phyloP scores from a whole-genome alignment of 2,329 filamentous ascomycete species.

The Fusarium sp. region DNA sequence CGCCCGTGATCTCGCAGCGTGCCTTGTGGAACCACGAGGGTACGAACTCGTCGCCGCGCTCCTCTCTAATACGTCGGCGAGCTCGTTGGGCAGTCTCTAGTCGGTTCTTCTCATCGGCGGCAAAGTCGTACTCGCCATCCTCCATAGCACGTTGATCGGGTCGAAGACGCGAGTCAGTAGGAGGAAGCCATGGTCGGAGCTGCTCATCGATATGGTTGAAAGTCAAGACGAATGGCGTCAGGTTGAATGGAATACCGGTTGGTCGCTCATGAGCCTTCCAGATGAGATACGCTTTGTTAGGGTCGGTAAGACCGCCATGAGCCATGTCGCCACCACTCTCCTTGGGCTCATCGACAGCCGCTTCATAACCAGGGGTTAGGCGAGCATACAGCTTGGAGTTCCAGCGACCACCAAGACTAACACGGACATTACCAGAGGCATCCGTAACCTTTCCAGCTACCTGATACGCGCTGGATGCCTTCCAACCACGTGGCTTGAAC shows the following conservation, averaged over 20 bases:
- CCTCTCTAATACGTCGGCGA: slow-evolving; percentile 80
- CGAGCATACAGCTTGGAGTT: slow-evolving; percentile 98
- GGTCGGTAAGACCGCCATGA: slow-evolving; percentile 71
- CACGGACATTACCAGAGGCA: slow-evolving; percentile 81
- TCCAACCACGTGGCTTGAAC: slow-evolving; percentile 97
- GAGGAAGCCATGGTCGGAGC: slow-evolving; percentile 83
- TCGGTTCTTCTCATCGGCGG: slow-evolving; percentile 93
- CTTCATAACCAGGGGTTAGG: slow-evolving; percentile 91
- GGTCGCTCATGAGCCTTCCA: slow-evolving; percentile 92
- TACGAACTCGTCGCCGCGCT: slow-evolving; percentile 82
- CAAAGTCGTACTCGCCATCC: slow-evolving; percentile 95
- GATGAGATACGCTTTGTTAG: slow-evolving; percentile 86
- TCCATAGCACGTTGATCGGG: slow-evolving; percentile 99
- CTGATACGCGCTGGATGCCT: slow-evolving; percentile 90
- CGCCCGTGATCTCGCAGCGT: slow-evolving; percentile 83
- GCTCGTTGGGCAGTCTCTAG: slow-evolving; percentile 93
- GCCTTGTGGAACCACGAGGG: slow-evolving; percentile 89
- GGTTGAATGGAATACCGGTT: slow-evolving; percentile 91
- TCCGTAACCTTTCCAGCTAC: slow-evolving; percentile 90
- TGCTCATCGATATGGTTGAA: slow-evolving; percentile 93
- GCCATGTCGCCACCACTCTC: slow-evolving; percentile 55
- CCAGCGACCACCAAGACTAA: slow-evolving; percentile 95
- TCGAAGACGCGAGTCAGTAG: slow-evolving; percentile 92
- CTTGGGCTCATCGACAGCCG: slow-evolving; percentile 72
- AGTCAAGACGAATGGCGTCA: slow-evolving; percentile 95